Evolutionary conservation across 768 basidiomycete species (phyloP), one percentile per base, ranked within the genome.

Genomic region (Mycena polygramma): DNA sequence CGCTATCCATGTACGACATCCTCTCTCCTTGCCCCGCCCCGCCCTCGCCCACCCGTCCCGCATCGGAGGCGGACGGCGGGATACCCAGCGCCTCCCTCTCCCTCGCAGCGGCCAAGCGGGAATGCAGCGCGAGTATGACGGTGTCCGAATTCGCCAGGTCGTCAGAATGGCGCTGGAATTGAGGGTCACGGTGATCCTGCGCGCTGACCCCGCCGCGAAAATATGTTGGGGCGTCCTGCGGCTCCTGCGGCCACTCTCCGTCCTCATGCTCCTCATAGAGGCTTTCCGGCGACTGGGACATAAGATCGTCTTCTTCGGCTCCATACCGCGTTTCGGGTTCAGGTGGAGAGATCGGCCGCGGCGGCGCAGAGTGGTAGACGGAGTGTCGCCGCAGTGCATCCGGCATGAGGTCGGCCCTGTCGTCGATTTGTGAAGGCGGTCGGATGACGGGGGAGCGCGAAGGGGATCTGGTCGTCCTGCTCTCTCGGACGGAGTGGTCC

Each of bases 1-100:
- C 84, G 58, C 89, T 90, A 20, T 88, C 86, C 4, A 81, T 77
- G 52, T 82, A 83, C 8, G 84, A 75, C 43, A 85, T 63, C 49
- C 68, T 58, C 46, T 69, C 69, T 46, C 61, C 67, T 35, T 71
- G 64, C 52, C 70, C 64, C 24, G 57, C 57, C 35, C 68, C 64
- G 41, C 75, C 57, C 15, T 15, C 52, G 15, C 51, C 74, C 30
- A 30, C 6, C 37, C 73, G 74, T 13, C 76, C 70, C 48, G 77
- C 81, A 20, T 84, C 83, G 15, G 83, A 85, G 11, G 81, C 79
- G 4, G 87, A 86, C 3, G 84, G 79, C 7, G 82, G 83, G 54
- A 89, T 86, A 7, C 89, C 89, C 71, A 88, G 85, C n/a, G 84
- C 87, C 69, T 80, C 80, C 51, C 85, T 79, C 71, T 88, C 85